These are phyloP conservation scores for Tetrahymena malaccensis DNA, from an alignment of 73 alveolate genomes.

Conservation along the genomic window DNA sequence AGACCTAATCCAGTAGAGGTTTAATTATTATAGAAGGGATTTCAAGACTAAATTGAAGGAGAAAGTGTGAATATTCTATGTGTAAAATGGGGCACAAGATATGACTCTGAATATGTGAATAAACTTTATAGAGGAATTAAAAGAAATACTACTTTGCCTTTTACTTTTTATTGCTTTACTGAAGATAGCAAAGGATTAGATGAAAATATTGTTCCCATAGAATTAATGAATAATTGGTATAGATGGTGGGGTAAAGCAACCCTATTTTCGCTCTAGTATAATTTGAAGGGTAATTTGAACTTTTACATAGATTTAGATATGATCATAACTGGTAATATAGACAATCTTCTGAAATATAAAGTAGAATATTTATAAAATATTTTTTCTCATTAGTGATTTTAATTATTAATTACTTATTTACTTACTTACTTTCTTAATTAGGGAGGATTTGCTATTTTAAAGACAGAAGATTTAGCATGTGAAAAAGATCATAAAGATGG, in stretches of 20 bases:
- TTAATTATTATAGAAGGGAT: background rate
- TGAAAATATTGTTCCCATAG: conserved; percentile 29
- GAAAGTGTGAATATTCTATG: conserved; percentile 41
- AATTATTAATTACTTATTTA: background rate
- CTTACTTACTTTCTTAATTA: too few species aligned
- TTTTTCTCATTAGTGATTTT: background rate
- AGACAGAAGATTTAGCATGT: conserved; percentile 56
- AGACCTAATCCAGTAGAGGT: conserved; percentile 22
- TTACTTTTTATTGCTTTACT: conserved; percentile 58
- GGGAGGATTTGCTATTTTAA: conserved; percentile 59
- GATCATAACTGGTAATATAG: conserved; percentile 59
- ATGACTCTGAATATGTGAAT: conserved; percentile 66
- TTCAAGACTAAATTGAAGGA: background rate
- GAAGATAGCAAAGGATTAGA: conserved; percentile 56
- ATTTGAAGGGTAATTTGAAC: conserved; percentile 33
- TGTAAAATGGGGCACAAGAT: conserved; percentile 74
- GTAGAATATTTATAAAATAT: background rate
- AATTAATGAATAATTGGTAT: conserved; percentile 44
- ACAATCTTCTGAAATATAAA: conserved; percentile 22
- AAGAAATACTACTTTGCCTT: conserved; percentile 25
- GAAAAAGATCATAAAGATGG: conserved; percentile 57
- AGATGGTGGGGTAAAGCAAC: conserved; percentile 83
- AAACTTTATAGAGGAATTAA: conserved; percentile 52
- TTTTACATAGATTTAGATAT: conserved; percentile 70
- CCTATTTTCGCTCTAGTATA: conserved; percentile 30